Conservation (phyloP, 2,329 filamentous ascomycete genomes). For the Clonostachys rosea region DNA sequence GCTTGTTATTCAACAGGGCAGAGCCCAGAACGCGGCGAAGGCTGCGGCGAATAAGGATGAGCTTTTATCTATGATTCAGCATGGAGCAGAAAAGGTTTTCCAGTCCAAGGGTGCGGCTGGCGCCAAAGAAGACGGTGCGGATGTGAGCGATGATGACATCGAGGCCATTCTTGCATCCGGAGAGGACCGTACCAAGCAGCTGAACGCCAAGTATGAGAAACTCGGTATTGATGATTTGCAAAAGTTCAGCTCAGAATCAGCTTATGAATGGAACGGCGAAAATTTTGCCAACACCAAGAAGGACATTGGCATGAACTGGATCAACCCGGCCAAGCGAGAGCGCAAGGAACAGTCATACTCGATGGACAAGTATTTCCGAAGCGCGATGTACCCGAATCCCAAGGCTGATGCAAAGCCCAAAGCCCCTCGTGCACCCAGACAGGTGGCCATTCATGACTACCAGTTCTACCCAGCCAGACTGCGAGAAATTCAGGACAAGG, state of each 20-base stretch:
- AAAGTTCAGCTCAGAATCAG: slow-evolving; percentile 95
- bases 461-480: slow-evolving; percentile 90
- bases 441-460: slow-evolving; percentile 89
- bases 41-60: slow-evolving; percentile 94
- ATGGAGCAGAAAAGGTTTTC: slow-evolving; percentile 95
- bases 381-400: slow-evolving; percentile 76
- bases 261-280: slow-evolving; percentile 98
- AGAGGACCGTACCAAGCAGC: slow-evolving; percentile 80
- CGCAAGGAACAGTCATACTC: slow-evolving; percentile 97
- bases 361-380: slow-evolving; percentile 97
- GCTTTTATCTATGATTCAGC: slow-evolving; percentile 95
- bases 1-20: slow-evolving; percentile 95
- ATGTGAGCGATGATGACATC: slow-evolving; percentile 83
- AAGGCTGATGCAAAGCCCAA: slow-evolving; percentile 88
- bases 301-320: slow-evolving; percentile 91
- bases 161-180: slow-evolving; percentile 83
- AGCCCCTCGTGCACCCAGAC: slow-evolving; percentile 91
- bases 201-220: slow-evolving; percentile 94
- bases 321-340: slow-evolving; percentile 96
- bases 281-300: slow-evolving; percentile 91
- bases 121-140: slow-evolving; percentile 52
- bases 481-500: slow-evolving; percentile 87
- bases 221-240: slow-evolving; percentile 95
- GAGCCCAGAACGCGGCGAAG: slow-evolving; percentile 85
- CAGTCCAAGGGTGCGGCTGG: slow-evolving; percentile 64